Evolutionary conservation across 1,284 basidiomycete species (phyloP).

Genomic region (Sphaerobolus stellatus): DNA sequence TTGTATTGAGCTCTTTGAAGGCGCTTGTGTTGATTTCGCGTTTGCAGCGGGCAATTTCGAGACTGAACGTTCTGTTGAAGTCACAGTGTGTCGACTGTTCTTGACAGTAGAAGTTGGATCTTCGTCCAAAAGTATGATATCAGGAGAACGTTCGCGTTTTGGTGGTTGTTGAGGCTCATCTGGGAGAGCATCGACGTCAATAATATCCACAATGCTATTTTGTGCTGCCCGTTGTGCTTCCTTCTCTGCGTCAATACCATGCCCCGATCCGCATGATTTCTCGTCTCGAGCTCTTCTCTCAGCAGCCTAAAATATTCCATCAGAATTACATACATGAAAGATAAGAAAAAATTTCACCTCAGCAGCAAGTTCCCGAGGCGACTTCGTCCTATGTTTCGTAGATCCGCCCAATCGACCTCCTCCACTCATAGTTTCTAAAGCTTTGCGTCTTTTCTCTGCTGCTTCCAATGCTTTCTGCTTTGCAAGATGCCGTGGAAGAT

Average conservation of each 20-base stretch:
- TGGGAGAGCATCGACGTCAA: conserved; percentile 37
- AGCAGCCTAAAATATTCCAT: conserved; percentile 59
- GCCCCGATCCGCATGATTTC: conserved; percentile 61
- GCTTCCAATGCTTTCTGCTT: conserved; percentile 68
- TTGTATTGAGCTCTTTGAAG: neutral
- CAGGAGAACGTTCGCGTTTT: conserved; percentile 4
- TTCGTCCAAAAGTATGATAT: neutral
- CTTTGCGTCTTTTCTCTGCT: conserved; percentile 65
- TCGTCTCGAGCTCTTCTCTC: conserved; percentile 73
- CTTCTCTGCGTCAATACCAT: conserved; percentile 52
- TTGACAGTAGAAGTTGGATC: neutral
- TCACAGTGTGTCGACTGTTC: neutral
- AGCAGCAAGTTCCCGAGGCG: conserved; percentile 71
- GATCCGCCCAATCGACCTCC: conserved; percentile 57
- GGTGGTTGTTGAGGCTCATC: conserved; percentile 13
- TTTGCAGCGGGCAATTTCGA: conserved; percentile 8
- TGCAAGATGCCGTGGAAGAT: conserved; percentile 63
- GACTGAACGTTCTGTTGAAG: conserved; percentile 10
- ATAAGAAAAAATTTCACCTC: conserved; percentile 51
- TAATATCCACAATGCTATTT: conserved; percentile 67
- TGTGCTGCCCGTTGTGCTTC: conserved; percentile 70
- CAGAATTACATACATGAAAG: neutral
- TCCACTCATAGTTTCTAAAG: conserved; percentile 48
- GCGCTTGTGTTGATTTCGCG: neutral
- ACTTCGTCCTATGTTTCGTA: conserved; percentile 34